Evolutionary conservation across 805 yeast species (phyloP).

Genomic region (Saturnispora hagleri): DNA sequence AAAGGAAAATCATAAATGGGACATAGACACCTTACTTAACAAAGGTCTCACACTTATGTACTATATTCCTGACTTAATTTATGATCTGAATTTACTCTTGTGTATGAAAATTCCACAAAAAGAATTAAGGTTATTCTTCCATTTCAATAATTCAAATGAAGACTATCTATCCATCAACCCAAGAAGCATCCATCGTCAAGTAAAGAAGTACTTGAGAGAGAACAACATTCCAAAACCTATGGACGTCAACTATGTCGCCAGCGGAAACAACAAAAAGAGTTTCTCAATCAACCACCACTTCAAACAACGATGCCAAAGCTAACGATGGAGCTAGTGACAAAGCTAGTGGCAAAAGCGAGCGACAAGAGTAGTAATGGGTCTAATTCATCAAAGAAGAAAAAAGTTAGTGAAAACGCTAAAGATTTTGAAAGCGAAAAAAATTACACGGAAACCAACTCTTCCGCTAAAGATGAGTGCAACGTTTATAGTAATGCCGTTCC

Average conservation of each 20-base stretch:
- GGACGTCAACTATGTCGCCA: neutral
- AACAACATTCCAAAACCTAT: neutral
- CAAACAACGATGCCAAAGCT: too few relatives aligned
- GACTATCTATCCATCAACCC: neutral
- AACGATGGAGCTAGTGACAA: too few relatives aligned
- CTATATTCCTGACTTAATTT: too few relatives aligned
- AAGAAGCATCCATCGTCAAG: neutral
- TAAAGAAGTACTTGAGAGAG: neutral
- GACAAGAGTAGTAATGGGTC: neutral
- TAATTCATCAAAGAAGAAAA: neutral
- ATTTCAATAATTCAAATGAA: neutral
- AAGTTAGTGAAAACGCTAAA: neutral
- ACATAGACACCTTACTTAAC: too few relatives aligned
- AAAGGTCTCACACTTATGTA: too few relatives aligned
- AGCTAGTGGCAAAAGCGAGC: neutral
- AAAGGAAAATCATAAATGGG: too few relatives aligned
- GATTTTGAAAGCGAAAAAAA: too few relatives aligned
- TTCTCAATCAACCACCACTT: too few relatives aligned
- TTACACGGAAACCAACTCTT: neutral
- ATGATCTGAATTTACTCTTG: too few relatives aligned
- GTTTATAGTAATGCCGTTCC: neutral
- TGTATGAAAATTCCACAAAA: too few relatives aligned
- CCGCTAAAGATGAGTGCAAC: neutral
- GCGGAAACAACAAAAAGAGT: too few relatives aligned
- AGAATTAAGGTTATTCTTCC: neutral